These are phyloP conservation scores for Raddia distichophylla DNA, from an alignment of 176 grass and related monocot genomes.

Conservation along the genomic window DNA sequence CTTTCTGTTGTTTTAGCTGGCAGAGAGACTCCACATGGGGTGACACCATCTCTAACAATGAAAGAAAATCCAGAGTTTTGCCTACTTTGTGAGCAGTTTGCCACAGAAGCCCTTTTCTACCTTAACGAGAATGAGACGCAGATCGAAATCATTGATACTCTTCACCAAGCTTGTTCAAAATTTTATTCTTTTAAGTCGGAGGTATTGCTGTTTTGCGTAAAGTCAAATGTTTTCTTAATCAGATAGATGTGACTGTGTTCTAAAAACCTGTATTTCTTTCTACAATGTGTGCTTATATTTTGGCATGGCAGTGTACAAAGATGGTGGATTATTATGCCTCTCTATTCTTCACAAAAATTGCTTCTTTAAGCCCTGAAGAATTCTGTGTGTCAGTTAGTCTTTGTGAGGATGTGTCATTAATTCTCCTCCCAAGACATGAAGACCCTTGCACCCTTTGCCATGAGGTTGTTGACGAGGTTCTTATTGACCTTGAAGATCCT, in stretches of 20 bases:
- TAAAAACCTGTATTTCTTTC: neutral
- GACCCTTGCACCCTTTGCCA: slow-evolving; percentile 68
- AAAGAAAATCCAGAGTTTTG: slow-evolving; percentile 54
- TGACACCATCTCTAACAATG: slow-evolving; percentile 22
- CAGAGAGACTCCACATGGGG: slow-evolving; percentile 34
- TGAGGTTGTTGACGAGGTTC: slow-evolving; percentile 53
- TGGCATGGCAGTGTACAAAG: slow-evolving; percentile 58
- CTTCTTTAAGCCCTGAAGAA: slow-evolving; percentile 64
- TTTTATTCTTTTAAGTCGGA: slow-evolving; percentile 53
- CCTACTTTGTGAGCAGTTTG: slow-evolving; percentile 65
- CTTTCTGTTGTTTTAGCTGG: slow-evolving; percentile 48
- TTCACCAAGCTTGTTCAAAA: slow-evolving; percentile 66
- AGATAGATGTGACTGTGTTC: neutral
- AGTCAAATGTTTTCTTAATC: slow-evolving; percentile 7
- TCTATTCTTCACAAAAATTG: slow-evolving; percentile 63
- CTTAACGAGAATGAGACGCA: slow-evolving; percentile 73
- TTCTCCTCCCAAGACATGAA: slow-evolving; percentile 48
- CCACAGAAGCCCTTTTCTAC: slow-evolving; percentile 61
- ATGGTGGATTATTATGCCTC: slow-evolving; percentile 75
- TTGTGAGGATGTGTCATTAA: slow-evolving; percentile 39
- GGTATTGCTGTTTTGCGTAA: slow-evolving; percentile 44
- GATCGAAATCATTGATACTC: slow-evolving; percentile 51
- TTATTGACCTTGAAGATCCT: slow-evolving; percentile 62
- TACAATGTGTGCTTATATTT: slow-evolving; percentile 1
- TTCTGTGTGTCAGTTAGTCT: slow-evolving; percentile 69